Percentiles rank a stretch among this genome's conserved stretches.
Conservation (phyloP, 352 stramenopile genomes). For the Phytopythium litorale region DNA sequence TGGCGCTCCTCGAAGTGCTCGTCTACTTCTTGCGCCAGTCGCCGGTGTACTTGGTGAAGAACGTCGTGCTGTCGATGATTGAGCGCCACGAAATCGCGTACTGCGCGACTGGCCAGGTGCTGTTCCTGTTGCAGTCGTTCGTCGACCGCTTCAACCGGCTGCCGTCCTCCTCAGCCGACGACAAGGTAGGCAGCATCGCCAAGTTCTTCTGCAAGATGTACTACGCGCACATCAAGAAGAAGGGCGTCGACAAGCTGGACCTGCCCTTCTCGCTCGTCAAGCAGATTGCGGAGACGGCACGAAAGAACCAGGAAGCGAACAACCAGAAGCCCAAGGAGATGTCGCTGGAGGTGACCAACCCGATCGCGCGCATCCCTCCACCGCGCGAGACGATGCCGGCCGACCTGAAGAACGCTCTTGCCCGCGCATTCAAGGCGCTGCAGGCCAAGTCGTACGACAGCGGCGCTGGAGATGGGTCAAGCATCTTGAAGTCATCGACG, state of each 20-base stretch:
- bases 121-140: constrained; percentile 75
- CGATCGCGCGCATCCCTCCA: constrained; percentile 71
- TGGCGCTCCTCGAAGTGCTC: constrained; percentile 78
- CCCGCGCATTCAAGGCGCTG: constrained; percentile 72
- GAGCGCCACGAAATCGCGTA: constrained; percentile 83
- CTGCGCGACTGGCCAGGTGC: constrained; percentile 79
- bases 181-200: constrained; percentile 65
- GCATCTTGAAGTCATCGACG: constrained; percentile 5
- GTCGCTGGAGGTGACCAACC: constrained; percentile 65
- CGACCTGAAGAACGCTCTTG: constrained; percentile 68
- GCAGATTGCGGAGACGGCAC: constrained; percentile 70
- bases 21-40: constrained; percentile 76
- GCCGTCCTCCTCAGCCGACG: constrained; percentile 52
- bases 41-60: constrained; percentile 76
- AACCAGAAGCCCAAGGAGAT: constrained; percentile 70
- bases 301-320: constrained; percentile 77
- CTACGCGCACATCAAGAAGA: constrained; percentile 78
- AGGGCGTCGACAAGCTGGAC: constrained; percentile 75
- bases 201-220: constrained; percentile 87
- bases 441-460: constrained; percentile 63
- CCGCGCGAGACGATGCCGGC: constrained; percentile 63
- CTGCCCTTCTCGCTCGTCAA: constrained; percentile 66
- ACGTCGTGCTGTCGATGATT: constrained; percentile 77
- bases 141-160: constrained; percentile 79
- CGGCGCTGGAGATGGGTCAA: constrained; percentile 23